Conservation (phyloP, 2,329 filamentous ascomycete species). For the Colletotrichum musae region DNA sequence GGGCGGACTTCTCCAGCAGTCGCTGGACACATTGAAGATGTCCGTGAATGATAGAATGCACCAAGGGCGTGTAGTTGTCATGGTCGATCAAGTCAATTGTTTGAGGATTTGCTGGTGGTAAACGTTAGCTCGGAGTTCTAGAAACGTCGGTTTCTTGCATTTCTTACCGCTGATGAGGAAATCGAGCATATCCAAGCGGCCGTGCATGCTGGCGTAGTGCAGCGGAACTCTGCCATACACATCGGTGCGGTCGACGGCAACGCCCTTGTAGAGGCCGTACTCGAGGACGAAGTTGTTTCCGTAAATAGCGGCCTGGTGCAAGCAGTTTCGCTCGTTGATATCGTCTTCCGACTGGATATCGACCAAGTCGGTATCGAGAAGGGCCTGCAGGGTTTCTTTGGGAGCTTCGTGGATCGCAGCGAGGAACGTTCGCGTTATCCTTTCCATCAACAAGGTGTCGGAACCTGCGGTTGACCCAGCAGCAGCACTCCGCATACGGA, state of each 20-base stretch:
- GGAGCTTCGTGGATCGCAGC: constrained; percentile 90
- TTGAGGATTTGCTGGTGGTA: constrained; percentile 70
- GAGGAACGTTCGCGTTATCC: constrained; percentile 90
- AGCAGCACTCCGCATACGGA: constrained; percentile 71
- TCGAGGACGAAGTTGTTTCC: constrained; percentile 85
- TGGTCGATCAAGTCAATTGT: constrained; percentile 93
- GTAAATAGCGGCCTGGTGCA: constrained; percentile 97
- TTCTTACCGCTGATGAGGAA: constrained; percentile 75
- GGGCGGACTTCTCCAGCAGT: constrained; percentile 83
- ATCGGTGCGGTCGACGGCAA: constrained; percentile 85
- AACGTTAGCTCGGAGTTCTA: constrained; percentile 36
- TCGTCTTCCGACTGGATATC: constrained; percentile 96
- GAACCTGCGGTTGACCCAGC: constrained; percentile 66
- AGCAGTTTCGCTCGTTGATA: constrained; percentile 96
- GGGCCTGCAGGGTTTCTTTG: constrained; percentile 79
- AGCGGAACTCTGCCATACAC: constrained; percentile 94
- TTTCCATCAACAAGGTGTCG: constrained; percentile 74
- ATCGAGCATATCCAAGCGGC: constrained; percentile 86
- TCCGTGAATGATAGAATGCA: constrained; percentile 93
- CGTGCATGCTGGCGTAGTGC: constrained; percentile 97
- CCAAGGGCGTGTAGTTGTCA: constrained; percentile 96
- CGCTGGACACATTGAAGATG: constrained; percentile 85
- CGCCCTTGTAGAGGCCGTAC: constrained; percentile 80
- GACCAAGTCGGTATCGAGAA: constrained; percentile 86
- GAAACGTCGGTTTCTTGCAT: constrained; percentile 1